Evolutionary conservation across 2,329 filamentous ascomycete genomes (phyloP), one percentile per base, ranked within the genome.

Genomic region (Stagonosporopsis vannaccii): DNA sequence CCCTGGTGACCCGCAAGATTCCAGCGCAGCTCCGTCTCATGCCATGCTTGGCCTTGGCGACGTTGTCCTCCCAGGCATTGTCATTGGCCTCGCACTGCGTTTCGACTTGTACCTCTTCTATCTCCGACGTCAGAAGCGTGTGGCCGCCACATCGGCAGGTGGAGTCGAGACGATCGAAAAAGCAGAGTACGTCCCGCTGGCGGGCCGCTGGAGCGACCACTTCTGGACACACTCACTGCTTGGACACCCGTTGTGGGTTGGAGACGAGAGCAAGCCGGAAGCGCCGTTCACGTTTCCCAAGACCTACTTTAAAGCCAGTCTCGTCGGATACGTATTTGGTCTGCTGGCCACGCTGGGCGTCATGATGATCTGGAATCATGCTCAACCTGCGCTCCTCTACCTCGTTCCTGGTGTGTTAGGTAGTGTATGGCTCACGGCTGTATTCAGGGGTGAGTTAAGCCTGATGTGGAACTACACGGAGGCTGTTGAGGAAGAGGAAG

Each of bases 21-120:
- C 78, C 12, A 71, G 78, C 7, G 71, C 72, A 4, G 67, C 75
- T 35, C 65, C 67, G 56, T 74, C 80, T 23, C 70, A 83, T 64
- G 84, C 91, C 49, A 96, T 98, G 84, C 87, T 99, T 7, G 94
- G 94, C 0, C 83, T 98, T 0, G 94, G 94, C n/a, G 94, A 99
- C 71, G 90, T 99, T 55, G 90, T 97, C 1, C 82, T 99, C 3
- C 94, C 94, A 0, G 95, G 94, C 8, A 92, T 98, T 69, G 88
- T 97, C 78, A 89, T 98, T 60, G 91, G 86, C 1, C 84, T 97
- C 37, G 91, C 93, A 2, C 81, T 99, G 22, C 87, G 94, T n/a
- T 97, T 96, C 67, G 94, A 99, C 71, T 82, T 97, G 7, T 95
- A 91, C 79, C 82, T 92, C 50, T 87, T 90, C 78, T 98, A 98